Evolutionary conservation across 805 yeast species (phyloP).

Genomic region (Saturnispora galanensis): DNA sequence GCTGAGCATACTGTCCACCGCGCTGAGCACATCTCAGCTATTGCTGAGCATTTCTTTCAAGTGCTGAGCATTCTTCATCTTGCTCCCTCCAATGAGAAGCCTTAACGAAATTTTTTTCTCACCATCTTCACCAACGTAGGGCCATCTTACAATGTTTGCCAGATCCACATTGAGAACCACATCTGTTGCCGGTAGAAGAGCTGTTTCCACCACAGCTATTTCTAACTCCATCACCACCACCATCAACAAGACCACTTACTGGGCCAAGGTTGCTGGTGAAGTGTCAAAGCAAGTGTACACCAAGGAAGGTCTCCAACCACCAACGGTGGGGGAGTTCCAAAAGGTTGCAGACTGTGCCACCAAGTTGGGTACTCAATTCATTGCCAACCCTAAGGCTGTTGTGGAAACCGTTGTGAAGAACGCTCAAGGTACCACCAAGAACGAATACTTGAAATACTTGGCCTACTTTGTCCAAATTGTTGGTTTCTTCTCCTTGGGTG

Average conservation of each 20-base stretch:
- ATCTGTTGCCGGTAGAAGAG: slow-evolving; percentile 27
- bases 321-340: slow-evolving; percentile 66
- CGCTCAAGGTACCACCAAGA: slow-evolving; percentile 35
- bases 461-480: slow-evolving; percentile 74
- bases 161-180: slow-evolving; percentile 25
- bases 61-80: too few relatives aligned
- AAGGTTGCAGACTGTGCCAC: slow-evolving; percentile 53
- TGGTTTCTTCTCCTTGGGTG: slow-evolving; percentile 92
- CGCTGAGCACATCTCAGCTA: background rate
- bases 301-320: slow-evolving; percentile 92
- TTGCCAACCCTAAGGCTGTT: slow-evolving; percentile 53
- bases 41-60: background rate
- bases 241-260: slow-evolving; percentile 61
- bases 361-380: slow-evolving; percentile 33
- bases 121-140: background rate
- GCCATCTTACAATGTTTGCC: slow-evolving; percentile 21
- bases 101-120: too few relatives aligned
- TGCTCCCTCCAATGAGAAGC: too few relatives aligned
- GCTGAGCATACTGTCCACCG: too few relatives aligned
- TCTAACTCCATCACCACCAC: slow-evolving; percentile 16
- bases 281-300: slow-evolving; percentile 67
- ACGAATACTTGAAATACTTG: slow-evolving; percentile 53
- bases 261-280: slow-evolving; percentile 52
- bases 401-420: slow-evolving; percentile 36
- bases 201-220: slow-evolving; percentile 27